Conservation (phyloP, 768 basidiomycete genomes). For the Postia placenta region DNA sequence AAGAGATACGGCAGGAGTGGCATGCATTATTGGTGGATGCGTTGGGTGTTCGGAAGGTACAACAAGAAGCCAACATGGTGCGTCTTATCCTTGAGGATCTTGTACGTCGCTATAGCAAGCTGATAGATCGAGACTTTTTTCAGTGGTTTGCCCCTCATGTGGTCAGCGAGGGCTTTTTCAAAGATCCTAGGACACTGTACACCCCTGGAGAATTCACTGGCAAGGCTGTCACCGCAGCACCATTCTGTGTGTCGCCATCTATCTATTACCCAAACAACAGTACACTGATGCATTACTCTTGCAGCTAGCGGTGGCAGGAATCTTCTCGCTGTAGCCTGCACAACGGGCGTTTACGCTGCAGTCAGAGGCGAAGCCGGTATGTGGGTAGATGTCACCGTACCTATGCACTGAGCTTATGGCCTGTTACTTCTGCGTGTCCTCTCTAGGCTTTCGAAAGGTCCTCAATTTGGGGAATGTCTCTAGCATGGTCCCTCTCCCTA, state of each 20-base stretch:
- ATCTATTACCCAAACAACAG: background rate
- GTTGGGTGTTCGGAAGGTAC: slow-evolving; percentile 53
- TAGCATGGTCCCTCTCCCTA: slow-evolving; percentile 50
- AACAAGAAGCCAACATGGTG: slow-evolving; percentile 73
- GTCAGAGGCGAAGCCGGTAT: slow-evolving; percentile 49
- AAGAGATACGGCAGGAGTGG: slow-evolving; percentile 60
- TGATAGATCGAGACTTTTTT: too few relatives aligned
- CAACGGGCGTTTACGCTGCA: slow-evolving; percentile 66
- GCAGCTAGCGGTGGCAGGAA: slow-evolving; percentile 44
- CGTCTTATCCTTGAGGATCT: slow-evolving; percentile 12
- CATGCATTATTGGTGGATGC: slow-evolving; percentile 51
- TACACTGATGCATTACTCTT: background rate
- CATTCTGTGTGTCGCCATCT: slow-evolving; percentile 47
- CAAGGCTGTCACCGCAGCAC: slow-evolving; percentile 48
- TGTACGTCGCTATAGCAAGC: too few relatives aligned
- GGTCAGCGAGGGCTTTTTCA: slow-evolving; percentile 59
- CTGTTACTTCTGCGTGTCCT: background rate
- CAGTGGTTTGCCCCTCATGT: slow-evolving; percentile 65
- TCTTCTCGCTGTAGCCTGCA: slow-evolving; percentile 61
- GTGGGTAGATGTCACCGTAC: slow-evolving; percentile 12
- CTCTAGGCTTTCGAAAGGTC: slow-evolving; percentile 52
- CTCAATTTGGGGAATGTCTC: slow-evolving; percentile 44
- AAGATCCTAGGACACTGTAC: slow-evolving; percentile 20
- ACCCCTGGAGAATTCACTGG: slow-evolving; percentile 41
- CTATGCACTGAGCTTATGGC: background rate